phyloP scores from a whole-genome alignment of 352 stramenopile genomes.

The Peronosclerospora sorghi region DNA sequence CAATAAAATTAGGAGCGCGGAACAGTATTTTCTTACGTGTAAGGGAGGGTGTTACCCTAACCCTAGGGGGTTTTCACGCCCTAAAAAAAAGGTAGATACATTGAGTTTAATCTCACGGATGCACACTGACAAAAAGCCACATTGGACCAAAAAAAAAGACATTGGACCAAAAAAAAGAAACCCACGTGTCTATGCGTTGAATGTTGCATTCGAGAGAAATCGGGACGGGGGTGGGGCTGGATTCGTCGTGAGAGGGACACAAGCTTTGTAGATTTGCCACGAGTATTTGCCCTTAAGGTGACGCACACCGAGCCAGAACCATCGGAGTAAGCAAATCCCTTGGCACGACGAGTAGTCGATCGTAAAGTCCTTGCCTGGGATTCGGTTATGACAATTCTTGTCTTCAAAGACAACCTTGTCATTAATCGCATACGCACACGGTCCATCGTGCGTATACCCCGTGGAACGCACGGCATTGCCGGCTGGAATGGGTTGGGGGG shows the following conservation, averaged over 20 bases:
- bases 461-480: slow-evolving; percentile 17
- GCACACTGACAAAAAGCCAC: too few relatives aligned
- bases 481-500: slow-evolving; percentile 21
- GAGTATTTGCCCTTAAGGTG: slow-evolving; percentile 31
- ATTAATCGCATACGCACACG: slow-evolving; percentile 26
- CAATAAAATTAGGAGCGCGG: too few relatives aligned
- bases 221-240: too few relatives aligned
- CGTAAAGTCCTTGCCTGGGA: slow-evolving; percentile 16
- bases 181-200: too few relatives aligned
- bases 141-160: too few relatives aligned
- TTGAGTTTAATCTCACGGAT: too few relatives aligned
- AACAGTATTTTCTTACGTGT: too few relatives aligned
- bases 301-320: slow-evolving; percentile 12
- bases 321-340: not conserved
- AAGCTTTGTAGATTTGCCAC: slow-evolving; percentile 55
- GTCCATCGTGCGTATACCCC: slow-evolving; percentile 33
- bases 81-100: too few relatives aligned
- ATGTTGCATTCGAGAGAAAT: too few relatives aligned
- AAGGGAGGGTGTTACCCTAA: too few relatives aligned
- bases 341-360: slow-evolving; percentile 20
- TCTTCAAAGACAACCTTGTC: slow-evolving; percentile 16
- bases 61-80: too few relatives aligned
- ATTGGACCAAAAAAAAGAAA: too few relatives aligned
- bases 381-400: slow-evolving; percentile 19
- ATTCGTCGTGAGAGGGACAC: slow-evolving; percentile 15